Conservation (phyloP, 2,329 filamentous ascomycete species). For the Penicillium sp. region DNA sequence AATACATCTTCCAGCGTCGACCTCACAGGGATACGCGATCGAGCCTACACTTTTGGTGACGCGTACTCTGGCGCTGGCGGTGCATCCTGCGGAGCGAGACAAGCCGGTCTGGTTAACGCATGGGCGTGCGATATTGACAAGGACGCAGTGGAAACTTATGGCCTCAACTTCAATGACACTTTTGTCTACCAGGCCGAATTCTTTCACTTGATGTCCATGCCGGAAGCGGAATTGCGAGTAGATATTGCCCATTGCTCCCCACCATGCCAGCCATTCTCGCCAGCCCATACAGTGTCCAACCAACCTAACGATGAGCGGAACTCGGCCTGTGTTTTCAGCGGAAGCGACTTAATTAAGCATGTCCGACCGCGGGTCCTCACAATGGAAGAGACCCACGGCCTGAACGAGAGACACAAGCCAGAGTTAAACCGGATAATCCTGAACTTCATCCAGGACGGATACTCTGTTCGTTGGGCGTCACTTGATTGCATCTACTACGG, state of each 20-base stretch:
- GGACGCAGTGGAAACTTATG: slow-evolving; percentile 55
- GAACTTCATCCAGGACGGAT: slow-evolving; percentile 60
- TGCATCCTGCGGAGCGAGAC: slow-evolving; percentile 57
- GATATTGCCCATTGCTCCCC: slow-evolving; percentile 72
- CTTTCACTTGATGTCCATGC: slow-evolving; percentile 40
- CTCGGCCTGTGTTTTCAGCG: slow-evolving; percentile 50
- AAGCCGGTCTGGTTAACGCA: slow-evolving; percentile 55
- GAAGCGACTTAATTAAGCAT: slow-evolving; percentile 52
- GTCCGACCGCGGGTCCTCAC: slow-evolving; percentile 65
- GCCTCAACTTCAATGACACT: slow-evolving; percentile 51
- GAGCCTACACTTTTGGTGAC: slow-evolving; percentile 63
- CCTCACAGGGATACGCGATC: slow-evolving; percentile 13
- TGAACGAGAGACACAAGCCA: slow-evolving; percentile 51
- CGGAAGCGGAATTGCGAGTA: slow-evolving; percentile 40
- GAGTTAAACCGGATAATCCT: slow-evolving; percentile 59
- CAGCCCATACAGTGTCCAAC: slow-evolving; percentile 58
- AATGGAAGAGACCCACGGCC: slow-evolving; percentile 71
- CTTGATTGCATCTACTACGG: slow-evolving; percentile 49
- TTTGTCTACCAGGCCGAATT: slow-evolving; percentile 41
- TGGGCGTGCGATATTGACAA: slow-evolving; percentile 61
- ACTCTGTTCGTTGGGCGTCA: slow-evolving; percentile 65
- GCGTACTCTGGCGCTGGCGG: slow-evolving; percentile 70
- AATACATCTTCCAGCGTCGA: slow-evolving; percentile 16
- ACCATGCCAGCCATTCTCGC: slow-evolving; percentile 71
- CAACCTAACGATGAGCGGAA: slow-evolving; percentile 62